Percentiles rank a stretch among this genome's conserved stretches.
Evolutionary conservation across 148 eudicot species (phyloP).

Genomic region (Amaranthus hypochondriacus): DNA sequence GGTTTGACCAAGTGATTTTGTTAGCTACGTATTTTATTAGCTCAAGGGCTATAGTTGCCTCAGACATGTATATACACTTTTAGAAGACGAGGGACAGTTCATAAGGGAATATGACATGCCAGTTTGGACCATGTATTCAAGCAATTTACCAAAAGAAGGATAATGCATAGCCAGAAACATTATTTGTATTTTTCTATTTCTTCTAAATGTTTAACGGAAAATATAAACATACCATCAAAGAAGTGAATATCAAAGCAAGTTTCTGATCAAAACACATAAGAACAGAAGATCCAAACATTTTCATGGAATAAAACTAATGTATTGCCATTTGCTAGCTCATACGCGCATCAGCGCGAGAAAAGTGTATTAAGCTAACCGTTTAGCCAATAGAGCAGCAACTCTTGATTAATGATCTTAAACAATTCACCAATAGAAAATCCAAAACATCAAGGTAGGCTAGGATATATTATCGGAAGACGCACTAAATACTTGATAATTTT

Average conservation of each 20-base stretch:
- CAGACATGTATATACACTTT: not conserved
- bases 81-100: not conserved
- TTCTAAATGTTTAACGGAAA: no score
- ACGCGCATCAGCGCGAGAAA: not conserved
- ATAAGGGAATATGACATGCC: not conserved
- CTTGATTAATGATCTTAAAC: not conserved
- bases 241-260: not conserved
- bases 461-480: not conserved
- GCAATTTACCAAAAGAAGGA: not conserved
- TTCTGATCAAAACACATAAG: not conserved
- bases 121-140: not conserved
- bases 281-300: not conserved
- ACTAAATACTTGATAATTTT: not conserved
- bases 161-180: no score
- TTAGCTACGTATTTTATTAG: not conserved
- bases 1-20: no score
- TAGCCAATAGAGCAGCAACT: not conserved
- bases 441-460: not conserved
- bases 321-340: not conserved
- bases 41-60: not conserved
- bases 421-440: not conserved
- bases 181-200: not conserved
- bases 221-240: no score
- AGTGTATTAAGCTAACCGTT: not conserved
- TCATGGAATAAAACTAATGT: not conserved